A percentile compares a stretch with the other conserved stretches of the same genome.
These are phyloP conservation scores for Mucor mucedo DNA, from an alignment of 371 early-diverging fungal genomes.

Conservation along the genomic window DNA sequence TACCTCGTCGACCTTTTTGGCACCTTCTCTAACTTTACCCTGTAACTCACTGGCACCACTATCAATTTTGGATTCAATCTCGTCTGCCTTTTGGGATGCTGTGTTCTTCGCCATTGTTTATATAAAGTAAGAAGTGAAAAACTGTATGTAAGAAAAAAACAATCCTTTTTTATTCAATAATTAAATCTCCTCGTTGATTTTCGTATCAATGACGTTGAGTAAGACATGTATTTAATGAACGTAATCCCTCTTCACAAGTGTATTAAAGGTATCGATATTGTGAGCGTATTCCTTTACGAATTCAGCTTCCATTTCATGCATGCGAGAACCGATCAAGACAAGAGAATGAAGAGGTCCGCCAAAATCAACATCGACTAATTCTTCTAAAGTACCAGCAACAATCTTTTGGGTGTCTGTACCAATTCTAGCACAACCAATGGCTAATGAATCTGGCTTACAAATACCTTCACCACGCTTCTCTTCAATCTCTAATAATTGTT, in stretches of 20 bases:
- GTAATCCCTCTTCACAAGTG: slow-evolving; percentile 69
- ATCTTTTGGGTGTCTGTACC: slow-evolving; percentile 86
- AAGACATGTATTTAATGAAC: slow-evolving; percentile 22
- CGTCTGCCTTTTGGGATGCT: slow-evolving; percentile 6
- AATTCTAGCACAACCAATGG: slow-evolving; percentile 94
- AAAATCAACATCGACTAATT: slow-evolving; percentile 86
- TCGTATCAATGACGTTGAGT: neutral
- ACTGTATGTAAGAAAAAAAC: neutral
- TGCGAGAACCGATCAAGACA: slow-evolving; percentile 85
- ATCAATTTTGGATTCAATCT: slow-evolving; percentile 14
- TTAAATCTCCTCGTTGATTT: neutral
- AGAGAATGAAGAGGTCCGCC: slow-evolving; percentile 98
- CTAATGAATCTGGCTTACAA: slow-evolving; percentile 82
- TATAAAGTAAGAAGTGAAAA: neutral
- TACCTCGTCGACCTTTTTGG: slow-evolving; percentile 8
- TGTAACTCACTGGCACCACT: slow-evolving; percentile 3
- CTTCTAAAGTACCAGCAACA: slow-evolving; percentile 86
- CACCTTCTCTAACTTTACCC: slow-evolving; percentile 2
- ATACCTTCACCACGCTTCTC: slow-evolving; percentile 72
- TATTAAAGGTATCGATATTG: slow-evolving; percentile 72
- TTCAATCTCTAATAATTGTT: slow-evolving; percentile 94
- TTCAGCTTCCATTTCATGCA: slow-evolving; percentile 97
- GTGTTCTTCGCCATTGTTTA: slow-evolving; percentile 10
- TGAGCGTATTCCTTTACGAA: slow-evolving; percentile 79
- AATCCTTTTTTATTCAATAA: slow-evolving; percentile 1